These are phyloP conservation scores for Coffea humblotiana DNA, from an alignment of 305 asterid genomes.

Conservation along the genomic window DNA sequence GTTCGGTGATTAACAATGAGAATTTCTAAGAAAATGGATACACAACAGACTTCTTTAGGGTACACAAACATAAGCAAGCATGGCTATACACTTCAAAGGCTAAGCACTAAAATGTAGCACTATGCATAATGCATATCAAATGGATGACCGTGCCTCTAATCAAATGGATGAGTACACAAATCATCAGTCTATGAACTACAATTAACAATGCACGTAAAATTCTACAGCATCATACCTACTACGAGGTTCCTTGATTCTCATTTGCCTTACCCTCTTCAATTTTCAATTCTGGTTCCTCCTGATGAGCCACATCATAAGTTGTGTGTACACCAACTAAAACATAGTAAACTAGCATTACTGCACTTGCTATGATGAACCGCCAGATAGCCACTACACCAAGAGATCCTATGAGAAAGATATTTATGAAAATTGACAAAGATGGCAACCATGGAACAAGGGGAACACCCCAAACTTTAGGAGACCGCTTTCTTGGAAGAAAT, in stretches of 20 bases:
- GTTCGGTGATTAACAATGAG: not conserved
- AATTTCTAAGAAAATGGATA: not conserved
- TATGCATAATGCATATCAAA: not conserved
- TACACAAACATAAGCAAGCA: not conserved
- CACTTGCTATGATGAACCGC: slow-evolving; percentile 80
- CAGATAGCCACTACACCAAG: slow-evolving; percentile 68
- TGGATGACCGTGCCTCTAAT: not conserved
- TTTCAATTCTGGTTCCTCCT: slow-evolving; percentile 23
- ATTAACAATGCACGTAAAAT: not conserved
- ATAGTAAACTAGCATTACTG: slow-evolving; percentile 74
- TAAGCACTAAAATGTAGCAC: not conserved
- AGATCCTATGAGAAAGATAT: slow-evolving; percentile 80
- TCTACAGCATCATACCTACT: slow-evolving; percentile 18
- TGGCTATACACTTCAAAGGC: slow-evolving; percentile 1
- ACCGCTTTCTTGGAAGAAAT: slow-evolving; percentile 57
- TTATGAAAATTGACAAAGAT: slow-evolving; percentile 70
- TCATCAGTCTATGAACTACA: not conserved
- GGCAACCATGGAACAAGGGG: slow-evolving; percentile 96
- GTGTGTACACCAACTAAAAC: slow-evolving; percentile 84
- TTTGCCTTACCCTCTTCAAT: slow-evolving; percentile 35
- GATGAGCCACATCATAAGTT: slow-evolving; percentile 79
- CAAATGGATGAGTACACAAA: not conserved
- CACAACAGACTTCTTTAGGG: not conserved
- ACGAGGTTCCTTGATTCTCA: slow-evolving; percentile 15
- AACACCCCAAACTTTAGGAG: slow-evolving; percentile 88